Evolutionary conservation across 1,139 yeast genomes (phyloP).

Genomic region (Blastobotrys malaysiensis): DNA sequence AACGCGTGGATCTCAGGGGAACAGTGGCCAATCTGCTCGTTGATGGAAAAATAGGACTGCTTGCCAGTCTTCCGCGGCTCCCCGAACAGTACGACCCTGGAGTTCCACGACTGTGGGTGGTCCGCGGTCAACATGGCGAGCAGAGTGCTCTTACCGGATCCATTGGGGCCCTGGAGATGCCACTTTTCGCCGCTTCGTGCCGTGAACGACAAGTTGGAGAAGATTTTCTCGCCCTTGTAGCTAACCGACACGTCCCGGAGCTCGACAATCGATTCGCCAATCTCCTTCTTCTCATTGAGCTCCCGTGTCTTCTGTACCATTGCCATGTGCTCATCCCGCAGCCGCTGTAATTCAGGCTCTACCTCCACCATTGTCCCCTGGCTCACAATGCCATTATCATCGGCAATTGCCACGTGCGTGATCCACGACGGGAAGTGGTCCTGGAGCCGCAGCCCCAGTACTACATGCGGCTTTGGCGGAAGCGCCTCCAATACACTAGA

Average conservation of each 20-base stretch:
- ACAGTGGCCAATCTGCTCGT: constrained; percentile 73
- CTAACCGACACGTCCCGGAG: constrained; percentile 60
- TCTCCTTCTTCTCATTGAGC: not conserved
- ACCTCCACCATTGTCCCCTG: constrained; percentile 44
- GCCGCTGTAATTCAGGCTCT: constrained; percentile 28
- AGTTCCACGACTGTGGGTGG: constrained; percentile 94
- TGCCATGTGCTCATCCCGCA: constrained; percentile 17
- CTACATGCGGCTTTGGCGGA: constrained; percentile 42
- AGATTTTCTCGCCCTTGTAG: constrained; percentile 57
- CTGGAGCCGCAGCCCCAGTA: constrained; percentile 71
- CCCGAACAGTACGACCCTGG: constrained; percentile 60
- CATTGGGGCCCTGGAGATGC: constrained; percentile 87
- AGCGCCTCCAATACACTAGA: constrained; percentile 43
- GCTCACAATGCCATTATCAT: constrained; percentile 45
- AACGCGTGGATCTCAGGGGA: constrained; percentile 91
- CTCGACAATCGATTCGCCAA: constrained; percentile 43
- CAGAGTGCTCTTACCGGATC: constrained; percentile 88
- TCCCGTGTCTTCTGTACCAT: not conserved
- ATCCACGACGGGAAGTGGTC: constrained; percentile 79
- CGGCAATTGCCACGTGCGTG: constrained; percentile 60
- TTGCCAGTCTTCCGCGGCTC: constrained; percentile 68
- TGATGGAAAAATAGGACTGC: constrained; percentile 70
- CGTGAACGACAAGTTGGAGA: constrained; percentile 59
- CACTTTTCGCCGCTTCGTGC: constrained; percentile 71
- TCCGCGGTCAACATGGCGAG: constrained; percentile 83